Evolutionary conservation across 2,329 filamentous ascomycete genomes (phyloP).

Genomic region (Apiospora arundinis): DNA sequence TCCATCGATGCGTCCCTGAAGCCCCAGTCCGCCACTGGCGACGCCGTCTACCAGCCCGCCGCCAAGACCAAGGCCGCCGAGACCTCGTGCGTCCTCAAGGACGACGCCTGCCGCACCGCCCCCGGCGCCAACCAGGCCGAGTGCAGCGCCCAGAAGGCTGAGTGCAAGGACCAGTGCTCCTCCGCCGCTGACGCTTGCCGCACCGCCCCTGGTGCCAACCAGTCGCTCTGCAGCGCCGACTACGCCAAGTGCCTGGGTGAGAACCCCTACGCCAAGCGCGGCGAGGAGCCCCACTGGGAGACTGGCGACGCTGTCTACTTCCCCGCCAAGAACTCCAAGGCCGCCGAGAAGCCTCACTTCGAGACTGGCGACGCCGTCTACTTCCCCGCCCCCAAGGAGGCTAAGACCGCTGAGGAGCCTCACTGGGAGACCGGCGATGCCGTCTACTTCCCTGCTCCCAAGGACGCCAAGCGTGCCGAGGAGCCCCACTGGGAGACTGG

Average conservation of each 20-base stretch:
- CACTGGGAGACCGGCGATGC: not conserved
- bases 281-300: not conserved
- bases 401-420: not conserved
- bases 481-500: not conserved
- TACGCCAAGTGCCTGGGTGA: slow-evolving; percentile 18
- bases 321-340: not conserved
- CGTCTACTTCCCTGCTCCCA: not conserved
- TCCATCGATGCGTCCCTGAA: not conserved
- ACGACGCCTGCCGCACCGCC: slow-evolving; percentile 19
- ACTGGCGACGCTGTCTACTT: not conserved
- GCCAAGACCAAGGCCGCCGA: not conserved
- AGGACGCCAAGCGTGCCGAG: not conserved
- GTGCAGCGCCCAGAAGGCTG: slow-evolving; percentile 1
- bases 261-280: slow-evolving; percentile 20
- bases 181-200: not conserved
- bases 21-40: slow-evolving; percentile 18
- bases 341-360: not conserved
- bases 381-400: not conserved
- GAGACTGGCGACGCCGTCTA: not conserved
- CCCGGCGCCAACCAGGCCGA: not conserved
- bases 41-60: not conserved
- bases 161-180: slow-evolving; percentile 16
- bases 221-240: not conserved
- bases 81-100: not conserved
- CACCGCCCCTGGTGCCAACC: not conserved